Conservation (phyloP, 192 early-diverging fungal genomes). For the Dissophora globulifera region DNA sequence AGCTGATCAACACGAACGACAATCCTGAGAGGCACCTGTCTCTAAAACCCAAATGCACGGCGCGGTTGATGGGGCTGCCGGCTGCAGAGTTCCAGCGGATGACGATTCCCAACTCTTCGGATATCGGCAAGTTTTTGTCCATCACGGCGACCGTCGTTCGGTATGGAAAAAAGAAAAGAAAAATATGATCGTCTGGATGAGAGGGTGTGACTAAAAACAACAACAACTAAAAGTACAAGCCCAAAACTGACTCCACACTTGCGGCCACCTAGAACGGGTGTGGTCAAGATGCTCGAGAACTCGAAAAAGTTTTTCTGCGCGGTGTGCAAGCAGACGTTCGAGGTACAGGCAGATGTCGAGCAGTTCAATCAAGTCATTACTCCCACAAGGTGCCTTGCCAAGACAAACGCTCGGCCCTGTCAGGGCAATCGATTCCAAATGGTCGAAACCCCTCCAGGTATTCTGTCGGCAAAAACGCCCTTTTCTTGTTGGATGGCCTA, state of each 20-base stretch:
- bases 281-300: conserved; percentile 76
- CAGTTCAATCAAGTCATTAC: conserved; percentile 68
- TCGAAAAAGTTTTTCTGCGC: conserved; percentile 61
- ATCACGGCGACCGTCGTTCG: conserved; percentile 73
- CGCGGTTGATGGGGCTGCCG: conserved; percentile 31
- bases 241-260: too few relatives aligned
- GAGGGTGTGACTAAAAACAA: too few relatives aligned
- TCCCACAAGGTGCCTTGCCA: conserved; percentile 64
- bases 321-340: conserved; percentile 68
- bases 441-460: conserved; percentile 43
- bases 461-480: too few relatives aligned
- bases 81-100: conserved; percentile 49
- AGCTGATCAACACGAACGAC: conserved; percentile 16
- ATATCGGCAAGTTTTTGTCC: conserved; percentile 67
- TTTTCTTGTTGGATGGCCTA: too few relatives aligned
- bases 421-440: conserved; percentile 63
- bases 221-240: too few relatives aligned
- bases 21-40: conserved; percentile 9
- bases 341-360: conserved; percentile 68
- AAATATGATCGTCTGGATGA: too few relatives aligned
- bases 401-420: conserved; percentile 51
- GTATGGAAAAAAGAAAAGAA: too few relatives aligned
- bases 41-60: conserved; percentile 43
- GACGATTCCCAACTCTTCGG: conserved; percentile 66
- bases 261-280: conserved; percentile 72